Conservation (phyloP, 1,284 basidiomycete species). For the Schizophyllum amplum region DNA sequence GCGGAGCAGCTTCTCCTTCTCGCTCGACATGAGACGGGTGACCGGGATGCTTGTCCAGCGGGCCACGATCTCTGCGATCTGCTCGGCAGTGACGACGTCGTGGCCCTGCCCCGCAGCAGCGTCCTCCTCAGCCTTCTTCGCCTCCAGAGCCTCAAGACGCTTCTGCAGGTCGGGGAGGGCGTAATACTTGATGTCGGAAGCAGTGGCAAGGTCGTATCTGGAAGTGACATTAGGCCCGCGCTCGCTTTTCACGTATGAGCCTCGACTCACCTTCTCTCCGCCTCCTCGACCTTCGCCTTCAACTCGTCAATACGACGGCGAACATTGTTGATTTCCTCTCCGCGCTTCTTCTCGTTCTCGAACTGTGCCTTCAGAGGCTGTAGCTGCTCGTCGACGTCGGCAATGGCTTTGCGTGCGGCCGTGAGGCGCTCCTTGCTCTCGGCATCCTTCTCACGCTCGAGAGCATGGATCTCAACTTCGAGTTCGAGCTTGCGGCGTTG, state of each 20-base stretch:
- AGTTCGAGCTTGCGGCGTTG: constrained; percentile 89
- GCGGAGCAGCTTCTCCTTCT: constrained; percentile 82
- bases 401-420: constrained; percentile 71
- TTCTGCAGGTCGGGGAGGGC: constrained; percentile 88
- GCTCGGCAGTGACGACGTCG: constrained; percentile 83
- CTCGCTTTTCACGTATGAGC: too few species aligned
- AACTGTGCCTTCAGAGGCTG: constrained; percentile 83
- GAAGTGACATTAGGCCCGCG: too few species aligned
- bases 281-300: constrained; percentile 89
- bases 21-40: constrained; percentile 80
- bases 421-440: constrained; percentile 87
- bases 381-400: constrained; percentile 87
- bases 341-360: constrained; percentile 83
- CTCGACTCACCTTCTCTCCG: constrained; percentile 71
- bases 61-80: constrained; percentile 87
- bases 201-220: constrained; percentile 75
- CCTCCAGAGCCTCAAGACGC: constrained; percentile 66
- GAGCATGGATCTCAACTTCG: constrained; percentile 92
- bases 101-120: constrained; percentile 44
- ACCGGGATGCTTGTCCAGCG: constrained; percentile 92
- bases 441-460: constrained; percentile 89
- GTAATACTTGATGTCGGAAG: constrained; percentile 89
- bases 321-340: constrained; percentile 79
- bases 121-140: constrained; percentile 69
- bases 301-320: constrained; percentile 88